phyloP scores from a whole-genome alignment of 257 asterid genomes.

The Petunia secreta region DNA sequence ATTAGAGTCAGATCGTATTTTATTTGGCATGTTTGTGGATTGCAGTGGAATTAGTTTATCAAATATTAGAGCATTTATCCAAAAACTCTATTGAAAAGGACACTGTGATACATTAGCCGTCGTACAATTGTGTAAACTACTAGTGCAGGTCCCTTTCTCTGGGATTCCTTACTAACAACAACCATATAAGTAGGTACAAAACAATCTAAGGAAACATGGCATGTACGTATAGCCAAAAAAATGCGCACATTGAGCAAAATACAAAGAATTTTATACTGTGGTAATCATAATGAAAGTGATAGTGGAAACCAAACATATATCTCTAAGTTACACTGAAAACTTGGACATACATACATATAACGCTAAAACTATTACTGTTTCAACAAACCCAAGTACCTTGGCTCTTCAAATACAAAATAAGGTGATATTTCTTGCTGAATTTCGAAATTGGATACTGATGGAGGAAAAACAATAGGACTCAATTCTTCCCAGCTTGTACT shows the following conservation, averaged over 20 bases:
- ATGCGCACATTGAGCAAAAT: constrained; percentile 17
- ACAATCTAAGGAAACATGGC: constrained; percentile 22
- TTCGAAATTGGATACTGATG: constrained; percentile 26
- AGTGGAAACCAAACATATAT: constrained; percentile 23
- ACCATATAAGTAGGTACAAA: constrained; percentile 29
- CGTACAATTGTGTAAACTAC: neutral
- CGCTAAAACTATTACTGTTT: neutral
- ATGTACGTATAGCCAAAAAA: neutral
- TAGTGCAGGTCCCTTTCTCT: constrained; percentile 6
- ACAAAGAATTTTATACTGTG: constrained; percentile 20
- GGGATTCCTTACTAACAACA: constrained; percentile 19
- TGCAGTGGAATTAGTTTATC: neutral
- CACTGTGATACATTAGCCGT: neutral
- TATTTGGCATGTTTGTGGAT: too few relatives aligned
- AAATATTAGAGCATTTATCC: neutral
- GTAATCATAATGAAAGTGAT: constrained; percentile 39
- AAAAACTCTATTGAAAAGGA: neutral
- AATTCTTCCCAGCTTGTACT: constrained; percentile 44
- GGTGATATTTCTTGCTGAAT: constrained; percentile 16
- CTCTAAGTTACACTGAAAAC: constrained; percentile 19
- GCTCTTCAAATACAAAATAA: constrained; percentile 26
- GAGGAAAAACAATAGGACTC: constrained; percentile 33
- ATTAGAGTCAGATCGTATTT: too few relatives aligned
- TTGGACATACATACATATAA: neutral
- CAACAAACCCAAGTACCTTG: constrained; percentile 29